Evolutionary conservation across 108 stramenopile species (phyloP), one percentile per base, ranked within the genome.

Genomic region (Mayamaea pseudoterrestris): DNA sequence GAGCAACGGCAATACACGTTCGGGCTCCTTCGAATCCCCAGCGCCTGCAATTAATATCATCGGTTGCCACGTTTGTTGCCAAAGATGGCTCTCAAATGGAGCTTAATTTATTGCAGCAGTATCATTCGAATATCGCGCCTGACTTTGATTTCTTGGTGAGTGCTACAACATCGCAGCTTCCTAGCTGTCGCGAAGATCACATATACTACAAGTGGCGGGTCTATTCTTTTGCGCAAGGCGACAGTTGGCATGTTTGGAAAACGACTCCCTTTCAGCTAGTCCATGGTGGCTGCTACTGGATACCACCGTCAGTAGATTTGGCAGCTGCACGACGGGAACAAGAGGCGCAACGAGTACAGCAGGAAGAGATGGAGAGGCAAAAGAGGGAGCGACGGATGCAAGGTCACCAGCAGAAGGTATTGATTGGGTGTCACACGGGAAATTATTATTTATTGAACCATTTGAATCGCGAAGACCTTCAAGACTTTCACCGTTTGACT

Each of bases 121-220:
- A n/a, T n/a, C n/a, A n/a, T n/a, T n/a, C n/a, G n/a, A n/a, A n/a
- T n/a, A n/a, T n/a, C n/a, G n/a, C n/a, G n/a, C n/a, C n/a, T n/a
- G n/a, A n/a, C n/a, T n/a, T n/a, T n/a, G n/a, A n/a, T n/a, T n/a
- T n/a, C n/a, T n/a, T n/a, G n/a, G n/a, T n/a, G n/a, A n/a, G n/a
- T n/a, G n/a, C n/a, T n/a, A n/a, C n/a, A n/a, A n/a, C n/a, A n/a
- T n/a, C n/a, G n/a, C n/a, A n/a, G n/a, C n/a, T n/a, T n/a, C n/a
- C n/a, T n/a, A n/a, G n/a, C n/a, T n/a, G n/a, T n/a, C 3, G 37
- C 16, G 44, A 44, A 21, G 82, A 85, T 45, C 74, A 71, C 29
- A 57, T 80, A 16, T 81, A 67, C 44, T 85, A 80, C 44, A 50
- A 73, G 25, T 85, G 83, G 83, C 57, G 83, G 40, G 83, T 85